Percentiles rank a stretch among this genome's conserved stretches.
phyloP scores from a whole-genome alignment of 371 early-diverging fungal species.

The Smittium mucronatum region DNA sequence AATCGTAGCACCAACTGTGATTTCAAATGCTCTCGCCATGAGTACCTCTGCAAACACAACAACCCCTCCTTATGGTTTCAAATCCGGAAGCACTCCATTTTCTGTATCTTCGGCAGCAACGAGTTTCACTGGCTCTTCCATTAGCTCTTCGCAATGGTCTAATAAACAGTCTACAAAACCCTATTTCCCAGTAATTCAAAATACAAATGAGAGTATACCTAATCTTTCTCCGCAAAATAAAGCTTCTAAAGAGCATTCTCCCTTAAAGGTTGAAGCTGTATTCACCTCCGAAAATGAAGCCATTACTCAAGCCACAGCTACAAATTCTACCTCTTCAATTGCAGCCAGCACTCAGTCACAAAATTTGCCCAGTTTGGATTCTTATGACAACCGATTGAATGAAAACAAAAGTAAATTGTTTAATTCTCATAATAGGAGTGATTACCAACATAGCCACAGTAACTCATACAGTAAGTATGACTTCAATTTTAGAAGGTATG shows the following conservation, averaged over 20 bases:
- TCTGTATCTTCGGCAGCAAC: conserved; percentile 5
- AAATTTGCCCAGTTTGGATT: background rate
- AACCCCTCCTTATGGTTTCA: background rate
- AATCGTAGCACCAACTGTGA: background rate
- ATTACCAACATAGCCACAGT: background rate
- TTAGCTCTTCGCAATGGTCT: background rate
- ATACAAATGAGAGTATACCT: background rate
- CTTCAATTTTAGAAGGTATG: background rate
- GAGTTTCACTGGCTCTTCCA: conserved; percentile 7
- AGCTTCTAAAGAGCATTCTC: background rate
- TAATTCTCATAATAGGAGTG: background rate
- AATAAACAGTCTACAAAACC: background rate
- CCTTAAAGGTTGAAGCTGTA: background rate
- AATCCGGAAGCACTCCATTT: background rate
- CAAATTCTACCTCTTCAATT: background rate
- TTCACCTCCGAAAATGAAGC: background rate
- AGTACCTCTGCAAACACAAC: background rate
- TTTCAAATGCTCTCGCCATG: background rate
- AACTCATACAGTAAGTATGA: background rate
- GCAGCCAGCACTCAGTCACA: background rate
- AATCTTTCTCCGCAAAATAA: background rate
- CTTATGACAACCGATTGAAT: background rate
- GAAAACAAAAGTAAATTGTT: background rate
- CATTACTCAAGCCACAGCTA: background rate
- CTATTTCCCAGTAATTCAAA: background rate